These are phyloP conservation scores for Hysterangium stoloniferum DNA, from an alignment of 768 basidiomycete genomes.

Conservation along the genomic window DNA sequence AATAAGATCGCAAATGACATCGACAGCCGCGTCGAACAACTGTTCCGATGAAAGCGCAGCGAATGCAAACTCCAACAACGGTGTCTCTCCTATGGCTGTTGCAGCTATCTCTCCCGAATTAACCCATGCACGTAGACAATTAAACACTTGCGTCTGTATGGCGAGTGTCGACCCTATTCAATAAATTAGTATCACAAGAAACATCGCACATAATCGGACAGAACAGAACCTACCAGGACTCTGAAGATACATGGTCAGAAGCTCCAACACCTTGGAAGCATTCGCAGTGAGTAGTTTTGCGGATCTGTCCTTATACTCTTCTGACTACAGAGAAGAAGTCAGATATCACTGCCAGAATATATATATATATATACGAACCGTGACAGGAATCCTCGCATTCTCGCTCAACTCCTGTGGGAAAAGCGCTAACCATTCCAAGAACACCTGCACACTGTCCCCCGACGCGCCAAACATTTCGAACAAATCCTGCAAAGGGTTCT, in stretches of 20 bases:
- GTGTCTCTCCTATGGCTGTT: slow-evolving; percentile 56
- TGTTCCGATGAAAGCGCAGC: slow-evolving; percentile 75
- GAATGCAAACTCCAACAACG: slow-evolving; percentile 77
- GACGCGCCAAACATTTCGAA: slow-evolving; percentile 81
- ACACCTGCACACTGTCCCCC: slow-evolving; percentile 71
- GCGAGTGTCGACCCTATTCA: slow-evolving; percentile 59
- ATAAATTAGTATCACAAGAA: neutral
- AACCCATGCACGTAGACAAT: slow-evolving; percentile 83
- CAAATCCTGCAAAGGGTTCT: slow-evolving; percentile 69
- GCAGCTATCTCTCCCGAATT: slow-evolving; percentile 75
- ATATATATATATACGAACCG: slow-evolving; percentile 44
- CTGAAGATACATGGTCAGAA: slow-evolving; percentile 82
- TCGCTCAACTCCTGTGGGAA: slow-evolving; percentile 83
- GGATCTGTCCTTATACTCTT: slow-evolving; percentile 62
- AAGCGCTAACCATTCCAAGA: slow-evolving; percentile 85
- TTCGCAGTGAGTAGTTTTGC: slow-evolving; percentile 57
- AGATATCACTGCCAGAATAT: neutral
- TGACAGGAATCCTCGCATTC: slow-evolving; percentile 83
- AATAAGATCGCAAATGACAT: slow-evolving; percentile 88
- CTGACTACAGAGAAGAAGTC: slow-evolving; percentile 38
- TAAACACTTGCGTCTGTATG: slow-evolving; percentile 77
- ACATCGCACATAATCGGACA: neutral
- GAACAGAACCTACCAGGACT: slow-evolving; percentile 59
- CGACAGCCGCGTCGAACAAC: slow-evolving; percentile 90
- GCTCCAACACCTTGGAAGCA: slow-evolving; percentile 60